phyloP scores from a whole-genome alignment of 2,329 filamentous ascomycete species.

The Amphichorda felina region DNA sequence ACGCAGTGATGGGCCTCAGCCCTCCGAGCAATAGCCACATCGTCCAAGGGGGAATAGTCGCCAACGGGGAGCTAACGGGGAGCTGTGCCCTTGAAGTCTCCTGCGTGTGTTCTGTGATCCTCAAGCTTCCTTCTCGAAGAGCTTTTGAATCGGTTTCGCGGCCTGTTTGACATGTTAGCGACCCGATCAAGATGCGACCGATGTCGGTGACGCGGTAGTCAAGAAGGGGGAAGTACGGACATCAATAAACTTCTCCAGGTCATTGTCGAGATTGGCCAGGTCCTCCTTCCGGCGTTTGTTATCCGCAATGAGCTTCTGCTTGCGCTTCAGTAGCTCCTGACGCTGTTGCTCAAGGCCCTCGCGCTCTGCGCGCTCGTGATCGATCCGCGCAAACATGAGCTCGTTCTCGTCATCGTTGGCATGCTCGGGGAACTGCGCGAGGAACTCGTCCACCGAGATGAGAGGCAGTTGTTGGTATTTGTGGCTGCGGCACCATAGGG shows the following conservation, averaged over 20 bases:
- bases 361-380: constrained; percentile 77
- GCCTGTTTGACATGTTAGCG: constrained; percentile 37
- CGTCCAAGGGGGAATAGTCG: too few species aligned
- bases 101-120: not conserved
- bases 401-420: constrained; percentile 62
- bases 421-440: constrained; percentile 64
- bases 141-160: constrained; percentile 76
- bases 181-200: too few species aligned
- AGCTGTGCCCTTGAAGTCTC: too few species aligned
- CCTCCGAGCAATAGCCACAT: too few species aligned
- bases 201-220: too few species aligned
- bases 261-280: constrained; percentile 78
- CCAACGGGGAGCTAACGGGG: too few species aligned
- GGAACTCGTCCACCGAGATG: constrained; percentile 72
- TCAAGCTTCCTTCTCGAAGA: constrained; percentile 64
- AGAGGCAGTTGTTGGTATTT: constrained; percentile 79
- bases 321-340: constrained; percentile 58
- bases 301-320: constrained; percentile 50
- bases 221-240: constrained; percentile 31
- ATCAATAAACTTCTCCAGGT: constrained; percentile 89
- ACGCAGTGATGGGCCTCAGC: too few species aligned
- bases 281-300: constrained; percentile 94
- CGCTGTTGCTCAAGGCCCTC: constrained; percentile 77
- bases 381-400: constrained; percentile 81
- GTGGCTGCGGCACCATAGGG: constrained; percentile 51